These are phyloP conservation scores for Rozella allomycis DNA, from an alignment of 371 early-diverging fungal genomes.

Conservation along the genomic window DNA sequence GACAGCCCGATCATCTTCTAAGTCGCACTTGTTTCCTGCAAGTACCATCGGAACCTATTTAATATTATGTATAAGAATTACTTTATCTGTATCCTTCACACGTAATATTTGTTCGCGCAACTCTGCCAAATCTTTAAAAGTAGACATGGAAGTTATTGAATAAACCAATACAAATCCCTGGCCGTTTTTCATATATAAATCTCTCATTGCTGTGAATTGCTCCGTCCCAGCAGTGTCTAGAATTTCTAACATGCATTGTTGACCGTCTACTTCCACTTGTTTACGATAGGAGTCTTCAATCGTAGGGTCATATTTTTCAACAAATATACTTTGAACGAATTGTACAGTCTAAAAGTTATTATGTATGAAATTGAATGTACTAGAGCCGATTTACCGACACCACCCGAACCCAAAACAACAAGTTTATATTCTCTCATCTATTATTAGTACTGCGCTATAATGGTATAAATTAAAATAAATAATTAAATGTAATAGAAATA, in stretches of 20 bases:
- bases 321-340: constrained; percentile 71
- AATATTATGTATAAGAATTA: constrained; percentile 9
- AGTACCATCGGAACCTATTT: constrained; percentile 58
- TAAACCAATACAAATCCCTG: constrained; percentile 72
- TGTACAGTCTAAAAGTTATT: constrained; percentile 45
- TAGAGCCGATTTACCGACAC: constrained; percentile 76
- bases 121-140: constrained; percentile 54
- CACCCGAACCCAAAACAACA: constrained; percentile 70
- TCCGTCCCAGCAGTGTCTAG: constrained; percentile 67
- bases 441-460: too few species aligned
- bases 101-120: constrained; percentile 52
- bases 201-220: constrained; percentile 77
- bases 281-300: constrained; percentile 77
- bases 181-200: constrained; percentile 74
- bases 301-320: constrained; percentile 72
- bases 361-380: constrained; percentile 20
- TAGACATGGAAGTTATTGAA: constrained; percentile 54
- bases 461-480: too few species aligned
- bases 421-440: constrained; percentile 54
- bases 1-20: constrained; percentile 53
- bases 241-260: constrained; percentile 69
- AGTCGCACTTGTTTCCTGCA: constrained; percentile 67
- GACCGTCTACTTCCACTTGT: constrained; percentile 61
- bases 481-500: too few species aligned
- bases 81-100: constrained; percentile 57